Base-by-base conservation (phyloP, 306 rosid genomes). In the Fragaria vesca region DNA sequence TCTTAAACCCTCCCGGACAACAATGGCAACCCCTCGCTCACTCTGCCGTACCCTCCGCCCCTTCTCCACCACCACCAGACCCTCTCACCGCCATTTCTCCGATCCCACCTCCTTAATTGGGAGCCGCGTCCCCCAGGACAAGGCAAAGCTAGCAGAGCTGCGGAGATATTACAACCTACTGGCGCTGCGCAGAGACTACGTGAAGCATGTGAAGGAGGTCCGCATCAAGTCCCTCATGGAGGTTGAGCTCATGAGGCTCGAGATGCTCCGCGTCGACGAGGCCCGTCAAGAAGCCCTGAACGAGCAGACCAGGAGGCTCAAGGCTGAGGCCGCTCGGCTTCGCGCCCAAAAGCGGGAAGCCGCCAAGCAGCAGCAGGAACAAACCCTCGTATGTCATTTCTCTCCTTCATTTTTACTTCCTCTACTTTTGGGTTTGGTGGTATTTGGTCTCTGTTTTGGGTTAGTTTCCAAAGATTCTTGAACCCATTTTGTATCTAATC, bases 71-170 rank as follows among this genome's bases (percentile, higher is more conserved):
- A 40, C 26, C 42, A 42, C 69, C 2, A 73, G 20, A 50, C 55
- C 55, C 1, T 3, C 24, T 20, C 42, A 26, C 54, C 36, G 45
- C 54, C 36, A 24, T 12, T 58, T 57, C 69, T 38, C 28, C 12
- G 40, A 57, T 7, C 42, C 77, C 55, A 73, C 40, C 28, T 38
- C 67, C 38, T 9, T 4, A 60, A 47, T 88, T 0, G 89, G 92
- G 0, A 82, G 91, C 86, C 91, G 98, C 92, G 75, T 87, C 73
- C 93, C 97, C 1, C 82, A 85, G 83, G 96, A 90, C 65, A 82
- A 87, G 85, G 83, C 83, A 30, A 87, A 70, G 82, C 97, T 93
- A 4, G 88, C 88, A 5, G 76, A 34, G 63, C 85, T 91, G 12
- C 86, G 93, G 3, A 61, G 38, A 13, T 6, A 28, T 38, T 28